Evolutionary conservation across 2,329 filamentous ascomycete species (phyloP).

Genomic region (Calonectria pauciramosa): DNA sequence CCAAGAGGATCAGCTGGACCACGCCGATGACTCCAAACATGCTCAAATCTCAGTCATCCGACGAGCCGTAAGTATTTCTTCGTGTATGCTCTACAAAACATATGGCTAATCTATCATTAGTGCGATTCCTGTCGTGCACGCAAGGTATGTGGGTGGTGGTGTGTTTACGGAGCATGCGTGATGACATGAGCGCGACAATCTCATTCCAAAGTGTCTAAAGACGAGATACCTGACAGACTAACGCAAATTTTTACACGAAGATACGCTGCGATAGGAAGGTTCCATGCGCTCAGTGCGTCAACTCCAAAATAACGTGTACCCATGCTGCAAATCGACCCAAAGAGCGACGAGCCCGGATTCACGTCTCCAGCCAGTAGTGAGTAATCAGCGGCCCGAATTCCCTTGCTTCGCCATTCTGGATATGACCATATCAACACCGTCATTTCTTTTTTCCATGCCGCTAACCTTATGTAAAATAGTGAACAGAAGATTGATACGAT

Average conservation of each 20-base stretch:
- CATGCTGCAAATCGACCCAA: slow-evolving; percentile 48
- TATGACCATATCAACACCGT: background rate
- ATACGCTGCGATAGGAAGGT: slow-evolving; percentile 54
- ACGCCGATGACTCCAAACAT: background rate
- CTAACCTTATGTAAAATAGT: slow-evolving; percentile 32
- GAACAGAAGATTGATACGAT: slow-evolving; percentile 55
- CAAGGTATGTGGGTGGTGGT: slow-evolving; percentile 41
- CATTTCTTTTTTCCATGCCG: background rate
- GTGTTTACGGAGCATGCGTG: background rate
- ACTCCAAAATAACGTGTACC: slow-evolving; percentile 53
- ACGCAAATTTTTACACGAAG: slow-evolving; percentile 26
- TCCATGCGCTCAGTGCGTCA: slow-evolving; percentile 52
- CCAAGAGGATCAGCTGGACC: background rate
- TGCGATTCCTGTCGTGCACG: slow-evolving; percentile 50
- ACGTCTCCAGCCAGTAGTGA: slow-evolving; percentile 54
- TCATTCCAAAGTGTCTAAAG: background rate
- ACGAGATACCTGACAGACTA: background rate
- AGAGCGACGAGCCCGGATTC: slow-evolving; percentile 53
- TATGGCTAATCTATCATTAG: slow-evolving; percentile 35
- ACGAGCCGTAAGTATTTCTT: slow-evolving; percentile 35
- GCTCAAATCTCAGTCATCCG: slow-evolving; percentile 23
- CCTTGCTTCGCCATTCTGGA: background rate
- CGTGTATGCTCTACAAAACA: background rate
- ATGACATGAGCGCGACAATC: background rate
- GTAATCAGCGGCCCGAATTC: slow-evolving; percentile 16